Evolutionary conservation across 1,139 yeast genomes (phyloP).

Genomic region (Hyphopichia khmerensis): DNA sequence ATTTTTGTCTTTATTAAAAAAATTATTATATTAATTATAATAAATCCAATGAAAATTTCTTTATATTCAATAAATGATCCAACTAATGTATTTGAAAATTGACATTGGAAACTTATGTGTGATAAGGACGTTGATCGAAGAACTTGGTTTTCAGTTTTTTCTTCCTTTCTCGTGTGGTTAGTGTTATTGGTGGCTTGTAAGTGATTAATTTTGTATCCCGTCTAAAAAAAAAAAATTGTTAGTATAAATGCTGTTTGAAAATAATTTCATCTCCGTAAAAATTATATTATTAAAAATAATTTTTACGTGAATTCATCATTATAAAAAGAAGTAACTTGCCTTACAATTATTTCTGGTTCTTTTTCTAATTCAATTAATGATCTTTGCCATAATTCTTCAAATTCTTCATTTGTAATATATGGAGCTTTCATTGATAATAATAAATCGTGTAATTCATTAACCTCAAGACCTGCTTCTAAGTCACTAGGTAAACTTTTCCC

Average conservation of each 20-base stretch:
- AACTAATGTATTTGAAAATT: conserved; percentile 53
- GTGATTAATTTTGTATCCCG: conserved; percentile 25
- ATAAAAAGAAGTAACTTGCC: conserved; percentile 57
- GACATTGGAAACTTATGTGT: conserved; percentile 63
- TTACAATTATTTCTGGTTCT: conserved; percentile 80
- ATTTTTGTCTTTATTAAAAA: conserved; percentile 30
- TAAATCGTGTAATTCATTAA: conserved; percentile 57
- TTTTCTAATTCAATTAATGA: conserved; percentile 63
- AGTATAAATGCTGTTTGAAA: conserved; percentile 1
- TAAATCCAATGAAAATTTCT: conserved; percentile 22
- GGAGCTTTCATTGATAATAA: conserved; percentile 58
- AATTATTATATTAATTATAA: conserved; percentile 18
- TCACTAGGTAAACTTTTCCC: conserved; percentile 46
- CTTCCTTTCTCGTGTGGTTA: conserved; percentile 32
- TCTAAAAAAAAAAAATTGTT: conserved; percentile 28
- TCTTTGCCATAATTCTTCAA: conserved; percentile 76
- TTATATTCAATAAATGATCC: conserved; percentile 49
- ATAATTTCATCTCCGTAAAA: too few relatives aligned
- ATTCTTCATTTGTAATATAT: conserved; percentile 66
- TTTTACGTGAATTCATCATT: too few relatives aligned
- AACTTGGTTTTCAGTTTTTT: conserved; percentile 40
- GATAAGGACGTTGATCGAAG: conserved; percentile 74
- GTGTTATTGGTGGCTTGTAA: conserved; percentile 20
- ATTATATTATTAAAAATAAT: too few relatives aligned
- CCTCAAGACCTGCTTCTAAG: conserved; percentile 50